A percentile compares a stretch with the other conserved stretches of the same genome.
These are phyloP conservation scores for Solanum appendiculatum DNA, from an alignment of 257 asterid species.

Conservation along the genomic window DNA sequence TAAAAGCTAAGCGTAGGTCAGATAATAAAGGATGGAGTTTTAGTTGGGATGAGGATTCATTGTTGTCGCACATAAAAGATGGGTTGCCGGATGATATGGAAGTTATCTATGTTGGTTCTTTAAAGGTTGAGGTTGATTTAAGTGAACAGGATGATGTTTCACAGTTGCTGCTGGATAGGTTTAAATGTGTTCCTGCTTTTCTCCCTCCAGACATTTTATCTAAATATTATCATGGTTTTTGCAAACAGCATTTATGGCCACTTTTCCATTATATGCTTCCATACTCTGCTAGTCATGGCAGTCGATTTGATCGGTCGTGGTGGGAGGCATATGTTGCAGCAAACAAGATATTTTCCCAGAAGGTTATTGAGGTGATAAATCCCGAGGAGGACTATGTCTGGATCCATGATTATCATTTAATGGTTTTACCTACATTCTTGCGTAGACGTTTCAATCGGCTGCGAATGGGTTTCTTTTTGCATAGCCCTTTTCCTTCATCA, in stretches of 20 bases:
- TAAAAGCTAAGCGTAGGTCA: constrained; percentile 35
- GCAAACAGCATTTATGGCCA: constrained; percentile 49
- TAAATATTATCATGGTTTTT: constrained; percentile 44
- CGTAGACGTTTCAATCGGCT: constrained; percentile 34
- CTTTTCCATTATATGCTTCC: constrained; percentile 49
- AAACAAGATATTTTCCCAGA: constrained; percentile 40
- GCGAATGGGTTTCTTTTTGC: constrained; percentile 44
- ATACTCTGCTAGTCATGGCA: constrained; percentile 38
- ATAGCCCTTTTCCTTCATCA: constrained; percentile 48
- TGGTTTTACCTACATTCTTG: constrained; percentile 46
- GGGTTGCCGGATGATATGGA: constrained; percentile 50
- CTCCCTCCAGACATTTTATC: constrained; percentile 31
- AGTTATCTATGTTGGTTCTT: constrained; percentile 40
- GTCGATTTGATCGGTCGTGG: constrained; percentile 41
- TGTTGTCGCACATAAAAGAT: constrained; percentile 32
- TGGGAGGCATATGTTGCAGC: constrained; percentile 55
- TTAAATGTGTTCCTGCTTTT: constrained; percentile 48
- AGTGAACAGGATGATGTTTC: constrained; percentile 51
- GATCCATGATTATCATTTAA: constrained; percentile 48
- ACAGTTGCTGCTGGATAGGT: constrained; percentile 36
- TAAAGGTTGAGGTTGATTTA: constrained; percentile 33
- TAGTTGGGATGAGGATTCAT: constrained; percentile 51
- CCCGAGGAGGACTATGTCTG: constrained; percentile 49
- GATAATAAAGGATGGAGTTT: constrained; percentile 41
- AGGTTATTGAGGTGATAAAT: constrained; percentile 48